phyloP scores from a whole-genome alignment of 139 green algal genomes.

The Prasinococcaceae sp. region DNA sequence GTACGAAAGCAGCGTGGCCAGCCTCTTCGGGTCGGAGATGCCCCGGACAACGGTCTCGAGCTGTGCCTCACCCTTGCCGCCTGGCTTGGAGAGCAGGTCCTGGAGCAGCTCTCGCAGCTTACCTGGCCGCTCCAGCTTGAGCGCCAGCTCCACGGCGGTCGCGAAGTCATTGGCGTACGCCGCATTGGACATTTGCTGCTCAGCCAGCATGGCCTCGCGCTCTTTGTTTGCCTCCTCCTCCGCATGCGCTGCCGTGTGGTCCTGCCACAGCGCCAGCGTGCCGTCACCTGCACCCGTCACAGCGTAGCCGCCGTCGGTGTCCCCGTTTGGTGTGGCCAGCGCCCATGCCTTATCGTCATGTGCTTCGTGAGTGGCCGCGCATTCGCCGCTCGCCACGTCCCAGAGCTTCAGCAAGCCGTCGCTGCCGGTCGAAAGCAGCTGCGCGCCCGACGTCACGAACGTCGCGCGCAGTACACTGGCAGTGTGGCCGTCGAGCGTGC shows the following conservation, averaged over 20 bases:
- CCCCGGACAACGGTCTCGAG: neutral
- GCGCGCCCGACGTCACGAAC: conserved; percentile 63
- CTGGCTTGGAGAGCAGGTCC: conserved; percentile 1
- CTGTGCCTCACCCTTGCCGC: neutral
- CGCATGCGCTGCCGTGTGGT: conserved; percentile 46
- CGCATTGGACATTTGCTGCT: conserved; percentile 70
- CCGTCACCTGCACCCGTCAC: conserved; percentile 63
- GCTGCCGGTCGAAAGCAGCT: conserved; percentile 64
- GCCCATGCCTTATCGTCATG: conserved; percentile 69
- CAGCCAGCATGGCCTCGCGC: conserved; percentile 32
- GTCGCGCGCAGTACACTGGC: conserved; percentile 58
- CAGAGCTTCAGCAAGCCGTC: conserved; percentile 95
- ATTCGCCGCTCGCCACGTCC: conserved; percentile 56
- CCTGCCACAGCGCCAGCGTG: conserved; percentile 60
- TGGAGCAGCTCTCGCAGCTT: conserved; percentile 38
- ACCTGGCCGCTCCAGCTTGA: conserved; percentile 59
- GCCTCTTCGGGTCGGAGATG: neutral
- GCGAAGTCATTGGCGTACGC: conserved; percentile 49
- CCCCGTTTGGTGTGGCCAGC: neutral
- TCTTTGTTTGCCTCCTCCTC: conserved; percentile 21
- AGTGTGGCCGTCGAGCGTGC: conserved; percentile 81
- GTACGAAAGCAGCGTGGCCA: conserved; percentile 27
- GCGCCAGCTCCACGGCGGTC: conserved; percentile 57
- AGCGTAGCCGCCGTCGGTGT: neutral
- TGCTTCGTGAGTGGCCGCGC: conserved; percentile 72